phyloP scores from a whole-genome alignment of 2,329 filamentous ascomycete species.

The Apiospora aurea region DNA sequence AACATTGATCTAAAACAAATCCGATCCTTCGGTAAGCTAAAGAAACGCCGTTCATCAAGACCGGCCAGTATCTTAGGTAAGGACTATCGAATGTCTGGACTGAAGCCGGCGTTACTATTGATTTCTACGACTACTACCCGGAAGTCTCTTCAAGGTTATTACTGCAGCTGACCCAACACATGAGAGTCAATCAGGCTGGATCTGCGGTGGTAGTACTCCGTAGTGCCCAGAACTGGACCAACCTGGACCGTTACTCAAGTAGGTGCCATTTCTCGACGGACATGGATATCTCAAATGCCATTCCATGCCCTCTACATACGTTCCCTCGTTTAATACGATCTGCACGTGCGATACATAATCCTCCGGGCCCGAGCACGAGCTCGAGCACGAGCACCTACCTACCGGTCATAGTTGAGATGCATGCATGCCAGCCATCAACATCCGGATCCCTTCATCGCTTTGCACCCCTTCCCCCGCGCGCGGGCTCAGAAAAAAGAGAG shows the following conservation, averaged over 20 bases:
- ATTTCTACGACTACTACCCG: too few relatives aligned
- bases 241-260: not conserved
- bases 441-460: not conserved
- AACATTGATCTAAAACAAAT: not conserved
- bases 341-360: not conserved
- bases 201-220: not conserved
- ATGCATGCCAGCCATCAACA: not conserved
- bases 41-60: not conserved
- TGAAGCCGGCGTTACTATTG: not conserved
- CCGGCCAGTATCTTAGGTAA: not conserved
- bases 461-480: not conserved
- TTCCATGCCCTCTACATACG: not conserved
- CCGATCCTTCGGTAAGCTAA: not conserved
- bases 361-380: not conserved
- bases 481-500: too few relatives aligned
- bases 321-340: not conserved
- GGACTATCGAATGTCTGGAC: not conserved
- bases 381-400: too few relatives aligned
- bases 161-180: not conserved
- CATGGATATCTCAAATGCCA: not conserved
- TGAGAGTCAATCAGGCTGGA: not conserved
- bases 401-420: not conserved
- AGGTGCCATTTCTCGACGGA: not conserved
- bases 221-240: not conserved
- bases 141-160: conserved; percentile 13